Evolutionary conservation across 495 filamentous ascomycete genomes (phyloP).

Genomic region (Cercophora newfieldiana): DNA sequence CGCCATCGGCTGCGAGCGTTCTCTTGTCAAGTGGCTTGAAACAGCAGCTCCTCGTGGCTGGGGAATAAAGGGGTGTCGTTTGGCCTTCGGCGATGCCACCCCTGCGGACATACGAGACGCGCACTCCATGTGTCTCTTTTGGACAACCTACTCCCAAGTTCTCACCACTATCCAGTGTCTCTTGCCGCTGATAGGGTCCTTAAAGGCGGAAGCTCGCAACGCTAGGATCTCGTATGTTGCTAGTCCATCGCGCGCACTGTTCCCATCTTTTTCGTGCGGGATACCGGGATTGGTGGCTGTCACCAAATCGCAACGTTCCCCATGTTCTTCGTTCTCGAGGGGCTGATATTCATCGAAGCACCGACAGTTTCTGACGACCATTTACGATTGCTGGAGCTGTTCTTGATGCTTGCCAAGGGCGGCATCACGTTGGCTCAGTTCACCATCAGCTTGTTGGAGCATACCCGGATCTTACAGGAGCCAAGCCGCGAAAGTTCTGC

Average conservation of each 20-base stretch:
- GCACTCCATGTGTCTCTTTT: not conserved
- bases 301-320: not conserved
- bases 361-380: not conserved
- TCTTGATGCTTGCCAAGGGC: not conserved
- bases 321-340: not conserved
- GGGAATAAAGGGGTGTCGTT: not conserved
- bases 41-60: not conserved
- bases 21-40: not conserved
- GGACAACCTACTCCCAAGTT: not conserved
- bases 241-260: not conserved
- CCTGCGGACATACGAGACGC: not conserved
- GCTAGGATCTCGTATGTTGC: not conserved
- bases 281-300: not conserved
- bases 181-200: not conserved
- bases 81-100: not conserved
- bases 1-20: not conserved
- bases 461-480: not conserved
- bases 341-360: not conserved
- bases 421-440: not conserved
- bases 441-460: not conserved
- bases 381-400: not conserved
- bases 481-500: too few species aligned
- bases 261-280: not conserved
- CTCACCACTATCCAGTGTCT: not conserved
- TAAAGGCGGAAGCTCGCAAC: not conserved